Evolutionary conservation across 2,329 filamentous ascomycete species (phyloP).

Genomic region (Coniochaeta sp.): DNA sequence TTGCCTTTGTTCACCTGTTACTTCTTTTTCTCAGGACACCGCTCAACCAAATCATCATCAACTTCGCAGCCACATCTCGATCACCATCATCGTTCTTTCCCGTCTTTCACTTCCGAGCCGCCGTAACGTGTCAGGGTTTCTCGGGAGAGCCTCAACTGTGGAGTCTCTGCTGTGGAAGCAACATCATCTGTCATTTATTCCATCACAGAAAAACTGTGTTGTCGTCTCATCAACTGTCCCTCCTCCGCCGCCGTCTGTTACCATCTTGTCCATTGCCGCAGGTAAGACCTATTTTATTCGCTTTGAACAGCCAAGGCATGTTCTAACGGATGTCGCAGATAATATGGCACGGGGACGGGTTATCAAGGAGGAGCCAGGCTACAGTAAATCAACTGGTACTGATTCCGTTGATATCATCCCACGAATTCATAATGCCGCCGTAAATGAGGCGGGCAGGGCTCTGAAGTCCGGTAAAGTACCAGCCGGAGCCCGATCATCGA

Average conservation of each 20-base stretch:
- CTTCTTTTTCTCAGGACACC: neutral
- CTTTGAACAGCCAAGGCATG: neutral
- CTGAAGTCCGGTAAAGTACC: neutral
- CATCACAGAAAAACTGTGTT: too few species aligned
- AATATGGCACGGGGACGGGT: neutral
- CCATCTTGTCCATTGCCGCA: too few species aligned
- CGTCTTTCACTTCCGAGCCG: too few species aligned
- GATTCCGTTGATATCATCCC: neutral
- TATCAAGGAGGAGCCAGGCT: slow-evolving; percentile 3
- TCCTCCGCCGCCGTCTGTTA: too few species aligned
- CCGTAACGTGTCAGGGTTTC: too few species aligned
- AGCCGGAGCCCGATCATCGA: neutral
- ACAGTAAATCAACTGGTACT: neutral
- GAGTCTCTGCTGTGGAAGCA: too few species aligned
- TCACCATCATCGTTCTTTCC: too few species aligned
- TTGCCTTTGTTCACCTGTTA: neutral
- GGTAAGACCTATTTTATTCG: neutral
- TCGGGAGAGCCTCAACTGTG: too few species aligned
- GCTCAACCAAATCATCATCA: too few species aligned
- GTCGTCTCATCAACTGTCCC: too few species aligned
- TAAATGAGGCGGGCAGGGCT: neutral
- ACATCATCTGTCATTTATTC: too few species aligned
- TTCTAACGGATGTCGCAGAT: neutral
- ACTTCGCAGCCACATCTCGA: too few species aligned
- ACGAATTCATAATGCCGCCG: neutral